Percentiles rank a stretch among this genome's conserved stretches.
phyloP scores from a whole-genome alignment of 352 stramenopile species.

The Globisporangium camurandrum region DNA sequence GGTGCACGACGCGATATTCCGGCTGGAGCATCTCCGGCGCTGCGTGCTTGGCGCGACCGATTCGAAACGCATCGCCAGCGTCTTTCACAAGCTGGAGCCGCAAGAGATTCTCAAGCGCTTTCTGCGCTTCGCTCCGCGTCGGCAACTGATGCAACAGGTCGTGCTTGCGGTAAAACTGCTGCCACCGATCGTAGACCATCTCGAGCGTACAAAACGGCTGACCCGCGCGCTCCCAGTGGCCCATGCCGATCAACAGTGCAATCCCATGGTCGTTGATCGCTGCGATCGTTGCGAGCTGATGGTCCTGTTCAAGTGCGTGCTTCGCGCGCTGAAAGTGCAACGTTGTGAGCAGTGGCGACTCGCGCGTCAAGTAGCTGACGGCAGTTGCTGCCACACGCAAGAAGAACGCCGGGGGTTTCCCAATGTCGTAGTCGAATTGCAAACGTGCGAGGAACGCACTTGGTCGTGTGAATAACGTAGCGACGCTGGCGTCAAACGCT shows the following conservation, averaged over 20 bases:
- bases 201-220: conserved; percentile 70
- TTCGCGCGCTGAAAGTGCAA: conserved; percentile 46
- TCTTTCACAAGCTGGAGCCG: conserved; percentile 66
- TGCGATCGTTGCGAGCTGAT: conserved; percentile 65
- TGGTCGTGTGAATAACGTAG: conserved; percentile 22
- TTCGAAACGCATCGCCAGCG: conserved; percentile 63
- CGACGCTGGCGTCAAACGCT: conserved; percentile 34
- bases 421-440: conserved; percentile 72
- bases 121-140: conserved; percentile 60
- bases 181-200: conserved; percentile 79
- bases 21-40: conserved; percentile 43
- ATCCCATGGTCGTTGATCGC: conserved; percentile 60
- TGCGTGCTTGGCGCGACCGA: conserved; percentile 40
- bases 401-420: conserved; percentile 62
- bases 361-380: conserved; percentile 31
- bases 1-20: conserved; percentile 66
- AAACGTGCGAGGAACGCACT: conserved; percentile 43
- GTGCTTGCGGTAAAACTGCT: conserved; percentile 74
- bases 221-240: conserved; percentile 57
- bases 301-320: conserved; percentile 55
- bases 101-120: conserved; percentile 69
- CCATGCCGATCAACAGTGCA: conserved; percentile 74
- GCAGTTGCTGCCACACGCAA: conserved; percentile 43
- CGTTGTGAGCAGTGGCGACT: conserved; percentile 27
- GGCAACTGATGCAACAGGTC: conserved; percentile 55